These are phyloP conservation scores for Heritiera littoralis DNA, from an alignment of 345 rosid genomes.

Conservation along the genomic window DNA sequence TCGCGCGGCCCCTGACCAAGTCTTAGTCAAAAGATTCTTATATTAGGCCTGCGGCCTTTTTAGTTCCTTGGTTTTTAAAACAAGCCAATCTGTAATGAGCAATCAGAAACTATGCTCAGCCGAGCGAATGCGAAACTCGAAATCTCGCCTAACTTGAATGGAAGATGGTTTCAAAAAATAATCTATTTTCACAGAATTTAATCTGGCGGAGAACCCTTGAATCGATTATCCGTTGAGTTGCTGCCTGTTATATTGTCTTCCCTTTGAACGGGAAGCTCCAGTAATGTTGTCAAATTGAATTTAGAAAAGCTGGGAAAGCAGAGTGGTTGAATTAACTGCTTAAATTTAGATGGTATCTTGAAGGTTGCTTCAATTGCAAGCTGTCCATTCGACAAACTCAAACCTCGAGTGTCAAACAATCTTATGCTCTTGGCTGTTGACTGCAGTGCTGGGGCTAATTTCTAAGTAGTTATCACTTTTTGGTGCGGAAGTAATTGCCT, in stretches of 20 bases:
- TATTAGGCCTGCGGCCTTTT: no score
- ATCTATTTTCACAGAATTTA: no score
- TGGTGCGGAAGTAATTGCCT: not conserved
- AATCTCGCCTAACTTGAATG: no score
- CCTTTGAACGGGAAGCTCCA: not conserved
- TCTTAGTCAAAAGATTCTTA: no score
- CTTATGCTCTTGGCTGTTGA: not conserved
- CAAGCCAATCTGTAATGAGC: no score
- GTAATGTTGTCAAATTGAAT: not conserved
- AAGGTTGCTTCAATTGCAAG: conserved; percentile 71
- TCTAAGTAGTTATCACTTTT: not conserved
- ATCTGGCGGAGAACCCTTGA: no score
- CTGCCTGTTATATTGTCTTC: no score
- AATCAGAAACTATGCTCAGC: no score
- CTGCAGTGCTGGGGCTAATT: not conserved
- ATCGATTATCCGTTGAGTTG: no score
- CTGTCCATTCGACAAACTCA: conserved; percentile 65
- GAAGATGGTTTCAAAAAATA: no score
- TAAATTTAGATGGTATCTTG: conserved; percentile 51
- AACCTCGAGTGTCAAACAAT: conserved; percentile 45
- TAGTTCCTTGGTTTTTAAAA: no score
- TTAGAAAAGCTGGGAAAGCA: not conserved
- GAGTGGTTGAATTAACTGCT: conserved; percentile 39
- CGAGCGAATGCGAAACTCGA: no score
- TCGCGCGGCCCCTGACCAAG: not conserved